Evolutionary conservation across 106 monocot genomes (phyloP), one percentile per base, ranked within the genome.

Genomic region (Iris macrosiphon): DNA sequence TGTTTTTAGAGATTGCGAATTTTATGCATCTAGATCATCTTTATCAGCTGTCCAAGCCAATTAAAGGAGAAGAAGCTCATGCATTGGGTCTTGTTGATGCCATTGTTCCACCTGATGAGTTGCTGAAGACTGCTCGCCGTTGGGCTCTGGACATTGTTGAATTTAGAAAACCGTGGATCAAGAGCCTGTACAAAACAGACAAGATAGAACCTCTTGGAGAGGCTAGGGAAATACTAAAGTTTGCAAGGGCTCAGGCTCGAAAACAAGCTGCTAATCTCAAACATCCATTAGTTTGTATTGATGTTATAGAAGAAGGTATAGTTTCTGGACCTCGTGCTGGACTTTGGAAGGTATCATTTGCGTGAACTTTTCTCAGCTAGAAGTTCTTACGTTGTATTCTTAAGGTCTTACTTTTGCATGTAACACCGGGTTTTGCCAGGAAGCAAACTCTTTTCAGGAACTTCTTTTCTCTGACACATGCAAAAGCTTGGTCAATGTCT

Each of bases 401-500:
- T n/a, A n/a, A n/a, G n/a, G n/a, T n/a, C n/a, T n/a, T n/a, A n/a
- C n/a, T n/a, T n/a, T n/a, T n/a, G n/a, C n/a, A n/a, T 29, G 3
- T 2, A 6, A 31, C 6, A 15, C 46, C 3, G 8, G 43, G 6
- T 53, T 71, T 37, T 79, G 44, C 28, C 70, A 92, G 92, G 92
- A 92, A 76, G 73, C 75, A 15, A 26, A 73, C 14, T 56, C 65
- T 67, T 70, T 63, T 64, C 65, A 80, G 61, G 53, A 40, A 41
- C 70, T 92, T 64, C 16, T 79, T 53, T 9, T 34, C n/a, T 86
- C 86, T 52, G 75, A 76, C 31, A 77, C 79, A 42, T 75, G 76
- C 73, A 92, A 92, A 61, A 79, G 79, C 79, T 71, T 92, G 60
- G 57, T 86, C n/a, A 70, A 92, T 80, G 79, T 92, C 35, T 92